A percentile compares a stretch with the other conserved stretches of the same genome.
Conservation (phyloP, 2,329 filamentous ascomycete genomes). For the Raffaelea deltoideospora region DNA sequence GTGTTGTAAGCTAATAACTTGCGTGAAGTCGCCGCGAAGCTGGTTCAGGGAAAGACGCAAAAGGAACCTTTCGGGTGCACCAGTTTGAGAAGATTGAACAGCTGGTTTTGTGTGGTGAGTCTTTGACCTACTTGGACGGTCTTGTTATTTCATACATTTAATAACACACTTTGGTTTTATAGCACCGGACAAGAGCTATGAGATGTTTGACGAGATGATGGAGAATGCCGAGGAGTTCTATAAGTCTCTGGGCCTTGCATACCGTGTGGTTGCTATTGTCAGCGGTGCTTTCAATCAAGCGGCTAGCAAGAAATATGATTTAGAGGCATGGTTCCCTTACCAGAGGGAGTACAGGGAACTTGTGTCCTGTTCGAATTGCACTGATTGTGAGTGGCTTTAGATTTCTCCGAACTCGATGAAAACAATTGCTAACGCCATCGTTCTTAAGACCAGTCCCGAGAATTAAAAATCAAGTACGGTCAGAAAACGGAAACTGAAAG, state of each 20-base stretch:
- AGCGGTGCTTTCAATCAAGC: constrained; percentile 91
- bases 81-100: constrained; percentile 61
- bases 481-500: constrained; percentile 67
- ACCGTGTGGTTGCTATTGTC: constrained; percentile 85
- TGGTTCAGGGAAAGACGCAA: constrained; percentile 63
- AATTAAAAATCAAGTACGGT: constrained; percentile 84
- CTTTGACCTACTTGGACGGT: not conserved
- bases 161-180: constrained; percentile 63
- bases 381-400: constrained; percentile 42
- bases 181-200: constrained; percentile 83
- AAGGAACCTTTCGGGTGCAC: constrained; percentile 96
- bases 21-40: constrained; percentile 59
- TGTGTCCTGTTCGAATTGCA: constrained; percentile 95
- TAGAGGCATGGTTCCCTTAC: constrained; percentile 89
- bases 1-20: no score
- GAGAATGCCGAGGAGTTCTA: constrained; percentile 86
- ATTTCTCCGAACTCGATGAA: not conserved
- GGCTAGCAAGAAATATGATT: constrained; percentile 76
- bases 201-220: constrained; percentile 90
- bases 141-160: constrained; percentile 34
- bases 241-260: constrained; percentile 74
- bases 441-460: constrained; percentile 78
- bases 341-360: constrained; percentile 98
- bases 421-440: not conserved
- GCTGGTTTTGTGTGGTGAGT: constrained; percentile 24